Evolutionary conservation across 345 rosid species (phyloP).

Genomic region (Microcos paniculata): DNA sequence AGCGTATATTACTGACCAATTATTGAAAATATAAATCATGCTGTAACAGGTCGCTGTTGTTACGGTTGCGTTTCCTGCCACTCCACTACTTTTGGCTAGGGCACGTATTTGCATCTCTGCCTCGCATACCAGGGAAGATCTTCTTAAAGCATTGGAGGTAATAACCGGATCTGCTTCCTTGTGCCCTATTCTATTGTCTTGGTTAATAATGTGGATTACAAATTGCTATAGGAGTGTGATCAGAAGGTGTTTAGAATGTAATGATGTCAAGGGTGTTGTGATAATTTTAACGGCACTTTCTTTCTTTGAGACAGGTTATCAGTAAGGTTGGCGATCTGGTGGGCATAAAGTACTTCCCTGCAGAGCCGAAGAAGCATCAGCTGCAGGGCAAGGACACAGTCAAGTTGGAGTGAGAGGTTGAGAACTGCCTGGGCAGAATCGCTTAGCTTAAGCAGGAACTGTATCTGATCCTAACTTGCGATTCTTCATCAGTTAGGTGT

Average conservation of each 20-base stretch:
- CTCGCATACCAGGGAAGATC: conserved; percentile 58
- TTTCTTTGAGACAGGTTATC: conserved; percentile 41
- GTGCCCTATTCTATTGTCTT: not conserved
- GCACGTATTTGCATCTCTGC: conserved; percentile 74
- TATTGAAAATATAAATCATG: conserved; percentile 5
- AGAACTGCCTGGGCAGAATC: not conserved
- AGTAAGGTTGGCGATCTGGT: conserved; percentile 62
- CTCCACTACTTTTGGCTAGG: conserved; percentile 65
- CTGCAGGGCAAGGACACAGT: conserved; percentile 16
- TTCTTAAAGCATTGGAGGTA: conserved; percentile 61
- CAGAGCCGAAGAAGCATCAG: conserved; percentile 51
- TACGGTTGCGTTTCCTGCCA: conserved; percentile 52
- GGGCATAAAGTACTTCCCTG: conserved; percentile 73
- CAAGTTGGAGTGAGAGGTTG: conserved; percentile 28
- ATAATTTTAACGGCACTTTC: not conserved
- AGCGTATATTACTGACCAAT: not conserved
- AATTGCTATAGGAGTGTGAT: too few species aligned
- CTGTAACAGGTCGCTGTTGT: conserved; percentile 48
- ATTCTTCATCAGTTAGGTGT: not conserved
- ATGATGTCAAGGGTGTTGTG: not conserved
- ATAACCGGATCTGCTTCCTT: not conserved
- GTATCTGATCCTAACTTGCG: not conserved
- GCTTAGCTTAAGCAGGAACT: not conserved
- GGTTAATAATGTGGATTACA: not conserved
- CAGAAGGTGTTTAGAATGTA: not conserved